These are phyloP conservation scores for Trypanosomatidae sp. DNA, from an alignment of 208 protist genomes.

Conservation along the genomic window DNA sequence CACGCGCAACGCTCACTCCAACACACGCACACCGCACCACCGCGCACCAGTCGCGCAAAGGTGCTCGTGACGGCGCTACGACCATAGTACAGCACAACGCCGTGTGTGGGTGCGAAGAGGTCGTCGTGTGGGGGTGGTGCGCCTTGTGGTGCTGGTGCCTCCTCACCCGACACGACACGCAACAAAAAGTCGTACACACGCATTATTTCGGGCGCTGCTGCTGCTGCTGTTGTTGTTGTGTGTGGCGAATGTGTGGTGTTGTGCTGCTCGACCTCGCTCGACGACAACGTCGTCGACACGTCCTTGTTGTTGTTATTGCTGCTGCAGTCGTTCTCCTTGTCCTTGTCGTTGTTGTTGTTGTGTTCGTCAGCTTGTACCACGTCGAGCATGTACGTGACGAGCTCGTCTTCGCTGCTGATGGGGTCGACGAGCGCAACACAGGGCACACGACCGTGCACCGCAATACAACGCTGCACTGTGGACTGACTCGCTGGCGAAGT, in stretches of 20 bases:
- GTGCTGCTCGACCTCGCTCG: too few relatives aligned
- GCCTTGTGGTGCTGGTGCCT: conserved; percentile 22
- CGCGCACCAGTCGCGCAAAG: conserved; percentile 6
- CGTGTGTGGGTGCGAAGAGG: conserved; percentile 13
- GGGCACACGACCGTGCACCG: conserved; percentile 14
- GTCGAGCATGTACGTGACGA: conserved; percentile 9
- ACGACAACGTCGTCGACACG: too few relatives aligned
- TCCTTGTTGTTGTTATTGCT: background rate
- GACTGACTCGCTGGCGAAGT: conserved; percentile 2
- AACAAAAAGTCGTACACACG: conserved; percentile 11
- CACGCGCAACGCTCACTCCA: conserved; percentile 51
- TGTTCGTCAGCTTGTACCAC: background rate
- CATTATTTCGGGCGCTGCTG: background rate
- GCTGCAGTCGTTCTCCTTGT: background rate
- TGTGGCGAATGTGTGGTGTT: background rate
- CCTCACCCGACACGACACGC: conserved; percentile 8
- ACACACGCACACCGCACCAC: conserved; percentile 20
- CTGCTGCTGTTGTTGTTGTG: background rate
- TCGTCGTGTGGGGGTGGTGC: conserved; percentile 10
- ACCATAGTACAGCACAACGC: conserved; percentile 13
- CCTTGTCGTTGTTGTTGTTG: background rate
- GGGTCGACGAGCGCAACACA: conserved; percentile 20
- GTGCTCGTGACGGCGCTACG: conserved; percentile 18
- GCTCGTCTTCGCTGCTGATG: conserved; percentile 16
- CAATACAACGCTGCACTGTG: conserved; percentile 15